Evolutionary conservation across 2,329 filamentous ascomycete genomes (phyloP).

Genomic region (Cladophialophora psammophila): DNA sequence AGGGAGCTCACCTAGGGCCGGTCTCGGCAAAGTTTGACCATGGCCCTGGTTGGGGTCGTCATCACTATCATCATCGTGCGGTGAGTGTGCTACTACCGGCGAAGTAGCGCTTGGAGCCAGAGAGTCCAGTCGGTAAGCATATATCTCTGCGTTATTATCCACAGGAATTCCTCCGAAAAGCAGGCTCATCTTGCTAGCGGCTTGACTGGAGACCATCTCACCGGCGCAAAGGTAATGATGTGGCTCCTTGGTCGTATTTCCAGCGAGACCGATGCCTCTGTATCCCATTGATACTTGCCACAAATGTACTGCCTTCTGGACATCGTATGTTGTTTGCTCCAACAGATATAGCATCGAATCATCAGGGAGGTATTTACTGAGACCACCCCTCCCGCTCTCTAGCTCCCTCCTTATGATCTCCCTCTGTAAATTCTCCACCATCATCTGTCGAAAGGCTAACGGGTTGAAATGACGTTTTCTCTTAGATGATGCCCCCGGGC

Average conservation of each 20-base stretch:
- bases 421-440: not conserved
- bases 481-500: not conserved
- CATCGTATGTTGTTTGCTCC: slow-evolving; percentile 11
- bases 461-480: slow-evolving; percentile 7
- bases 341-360: slow-evolving; percentile 5
- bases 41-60: not conserved
- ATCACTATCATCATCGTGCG: not conserved
- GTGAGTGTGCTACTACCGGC: not conserved
- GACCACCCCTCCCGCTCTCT: not conserved
- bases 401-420: not conserved
- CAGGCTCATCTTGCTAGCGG: not conserved
- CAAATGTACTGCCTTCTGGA: not conserved
- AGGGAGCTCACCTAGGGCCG: not conserved
- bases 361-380: not conserved
- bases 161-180: not conserved
- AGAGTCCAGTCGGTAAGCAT: not conserved
- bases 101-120: not conserved
- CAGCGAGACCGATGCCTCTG: not conserved
- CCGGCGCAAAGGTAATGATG: not conserved
- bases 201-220: not conserved
- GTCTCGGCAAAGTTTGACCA: not conserved
- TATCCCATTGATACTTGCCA: not conserved
- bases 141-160: not conserved
- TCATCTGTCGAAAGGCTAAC: not conserved
- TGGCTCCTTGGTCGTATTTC: not conserved